Conservation (phyloP, 331 rosid species). For the Prunus yedoensis region DNA sequence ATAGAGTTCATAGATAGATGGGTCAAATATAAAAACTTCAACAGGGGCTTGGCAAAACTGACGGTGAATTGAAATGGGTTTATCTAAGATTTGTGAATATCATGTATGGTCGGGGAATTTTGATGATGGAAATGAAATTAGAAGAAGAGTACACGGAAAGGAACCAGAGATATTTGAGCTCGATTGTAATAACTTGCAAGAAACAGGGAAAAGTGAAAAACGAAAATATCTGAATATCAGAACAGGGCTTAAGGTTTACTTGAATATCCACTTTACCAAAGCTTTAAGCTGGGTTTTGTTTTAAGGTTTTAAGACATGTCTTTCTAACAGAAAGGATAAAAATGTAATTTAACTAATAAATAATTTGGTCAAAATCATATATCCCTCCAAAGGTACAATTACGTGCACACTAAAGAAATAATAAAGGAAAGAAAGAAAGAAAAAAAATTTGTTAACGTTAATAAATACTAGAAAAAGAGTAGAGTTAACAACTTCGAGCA, state of each 20-base stretch:
- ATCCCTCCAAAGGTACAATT: too few species aligned
- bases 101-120: conserved; percentile 28
- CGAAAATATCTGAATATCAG: background rate
- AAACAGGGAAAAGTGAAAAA: background rate
- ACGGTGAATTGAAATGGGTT: conserved; percentile 14
- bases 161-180: background rate
- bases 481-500: too few species aligned
- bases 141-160: conserved; percentile 13
- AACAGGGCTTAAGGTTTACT: background rate
- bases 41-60: conserved; percentile 6
- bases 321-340: background rate
- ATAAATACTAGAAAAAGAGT: too few species aligned
- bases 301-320: background rate
- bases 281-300: too few species aligned
- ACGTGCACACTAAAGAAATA: too few species aligned
- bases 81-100: conserved; percentile 19
- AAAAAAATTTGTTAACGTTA: too few species aligned
- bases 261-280: background rate
- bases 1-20: conserved; percentile 20
- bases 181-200: background rate
- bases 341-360: background rate
- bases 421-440: too few species aligned
- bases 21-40: background rate
- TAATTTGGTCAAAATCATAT: too few species aligned
- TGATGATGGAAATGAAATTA: background rate